Conservation (phyloP, 2,329 filamentous ascomycete genomes). For the Ilyonectria destructans region DNA sequence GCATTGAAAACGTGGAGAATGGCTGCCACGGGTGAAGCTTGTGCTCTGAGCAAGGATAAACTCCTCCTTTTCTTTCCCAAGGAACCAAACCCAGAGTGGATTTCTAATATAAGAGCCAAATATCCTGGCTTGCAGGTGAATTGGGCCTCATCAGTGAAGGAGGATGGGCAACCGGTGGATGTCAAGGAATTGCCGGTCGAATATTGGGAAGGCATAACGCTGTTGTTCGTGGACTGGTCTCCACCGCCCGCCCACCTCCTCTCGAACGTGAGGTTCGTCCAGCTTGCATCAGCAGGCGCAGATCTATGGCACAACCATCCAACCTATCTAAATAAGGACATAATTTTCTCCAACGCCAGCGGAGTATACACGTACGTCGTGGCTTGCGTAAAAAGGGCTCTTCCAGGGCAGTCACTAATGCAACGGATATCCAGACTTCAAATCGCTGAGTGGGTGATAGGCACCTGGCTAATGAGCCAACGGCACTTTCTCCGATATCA, state of each 20-base stretch:
- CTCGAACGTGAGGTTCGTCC: neutral
- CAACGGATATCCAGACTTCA: conserved; percentile 40
- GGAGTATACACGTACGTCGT: conserved; percentile 6
- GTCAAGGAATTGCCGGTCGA: neutral
- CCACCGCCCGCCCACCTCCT: neutral
- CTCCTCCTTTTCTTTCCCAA: conserved; percentile 1
- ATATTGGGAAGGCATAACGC: neutral
- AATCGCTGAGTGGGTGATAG: conserved; percentile 59
- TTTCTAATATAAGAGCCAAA: neutral
- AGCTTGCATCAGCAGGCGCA: conserved; percentile 5
- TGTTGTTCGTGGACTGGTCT: conserved; percentile 3
- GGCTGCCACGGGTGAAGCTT: neutral
- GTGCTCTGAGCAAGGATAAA: neutral
- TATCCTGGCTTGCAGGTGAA: conserved; percentile 2
- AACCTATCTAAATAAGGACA: neutral
- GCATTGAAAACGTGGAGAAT: neutral
- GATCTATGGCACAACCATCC: conserved; percentile 1
- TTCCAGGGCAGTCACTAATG: neutral
- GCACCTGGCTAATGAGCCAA: conserved; percentile 33
- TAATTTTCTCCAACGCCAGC: conserved; percentile 1
- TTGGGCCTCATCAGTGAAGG: neutral
- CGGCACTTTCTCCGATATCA: conserved; percentile 50
- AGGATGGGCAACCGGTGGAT: neutral
- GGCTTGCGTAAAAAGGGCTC: no score
- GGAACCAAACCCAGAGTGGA: neutral